These are phyloP conservation scores for Penicillium flavigenum DNA, from an alignment of 495 filamentous ascomycete species.

Conservation along the genomic window DNA sequence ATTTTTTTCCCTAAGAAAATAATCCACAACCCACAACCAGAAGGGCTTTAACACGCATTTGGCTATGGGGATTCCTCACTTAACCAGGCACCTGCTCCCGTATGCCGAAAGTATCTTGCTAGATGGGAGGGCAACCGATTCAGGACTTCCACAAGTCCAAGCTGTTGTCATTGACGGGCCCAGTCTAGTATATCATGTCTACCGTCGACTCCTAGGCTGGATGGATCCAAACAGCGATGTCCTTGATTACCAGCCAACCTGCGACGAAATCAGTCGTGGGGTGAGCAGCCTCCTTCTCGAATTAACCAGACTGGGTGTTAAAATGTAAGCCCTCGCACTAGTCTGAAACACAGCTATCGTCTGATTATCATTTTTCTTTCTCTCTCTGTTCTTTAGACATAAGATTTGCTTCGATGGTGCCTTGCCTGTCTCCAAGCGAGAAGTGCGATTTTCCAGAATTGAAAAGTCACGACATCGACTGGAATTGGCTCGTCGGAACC, in stretches of 20 bases:
- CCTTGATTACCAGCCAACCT: slow-evolving; percentile 58
- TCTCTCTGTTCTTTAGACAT: slow-evolving; percentile 29
- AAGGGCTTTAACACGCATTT: neutral
- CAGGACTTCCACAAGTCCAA: slow-evolving; percentile 16
- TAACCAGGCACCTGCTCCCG: slow-evolving; percentile 57
- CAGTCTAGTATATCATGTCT: slow-evolving; percentile 69
- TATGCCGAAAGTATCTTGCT: slow-evolving; percentile 55
- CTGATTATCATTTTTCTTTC: neutral
- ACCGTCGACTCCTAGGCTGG: slow-evolving; percentile 50
- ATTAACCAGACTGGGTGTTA: slow-evolving; percentile 49
- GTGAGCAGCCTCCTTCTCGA: slow-evolving; percentile 61
- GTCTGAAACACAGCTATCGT: neutral
- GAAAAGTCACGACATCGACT: slow-evolving; percentile 43
- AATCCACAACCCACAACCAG: neutral
- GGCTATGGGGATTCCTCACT: slow-evolving; percentile 69
- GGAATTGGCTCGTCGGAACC: slow-evolving; percentile 30
- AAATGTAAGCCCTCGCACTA: slow-evolving; percentile 53
- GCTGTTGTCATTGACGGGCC: slow-evolving; percentile 73
- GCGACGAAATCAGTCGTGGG: slow-evolving; percentile 56
- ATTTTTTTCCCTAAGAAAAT: neutral
- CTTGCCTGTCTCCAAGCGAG: slow-evolving; percentile 59
- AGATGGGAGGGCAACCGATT: slow-evolving; percentile 6
- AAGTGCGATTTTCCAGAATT: slow-evolving; percentile 54
- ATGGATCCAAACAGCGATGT: slow-evolving; percentile 34
- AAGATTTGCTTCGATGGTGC: slow-evolving; percentile 77